These are phyloP conservation scores for Beauveria sp. DNA, from an alignment of 2,329 filamentous ascomycete genomes.

Conservation along the genomic window DNA sequence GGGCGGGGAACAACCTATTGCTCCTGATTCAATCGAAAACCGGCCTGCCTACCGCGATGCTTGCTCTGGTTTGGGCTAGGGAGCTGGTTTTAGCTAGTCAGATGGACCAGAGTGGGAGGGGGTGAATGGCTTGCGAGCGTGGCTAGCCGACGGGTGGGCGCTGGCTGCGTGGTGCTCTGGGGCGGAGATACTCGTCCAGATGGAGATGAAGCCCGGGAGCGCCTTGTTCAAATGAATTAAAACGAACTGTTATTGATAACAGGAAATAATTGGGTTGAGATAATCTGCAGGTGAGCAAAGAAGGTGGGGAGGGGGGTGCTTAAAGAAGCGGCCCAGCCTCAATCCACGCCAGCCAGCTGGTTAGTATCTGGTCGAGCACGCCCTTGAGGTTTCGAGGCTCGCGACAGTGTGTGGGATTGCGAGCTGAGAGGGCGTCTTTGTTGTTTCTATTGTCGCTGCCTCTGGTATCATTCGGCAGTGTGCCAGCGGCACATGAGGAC, in stretches of 20 bases:
- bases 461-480: neutral
- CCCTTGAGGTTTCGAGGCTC: neutral
- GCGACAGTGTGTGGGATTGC: neutral
- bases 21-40: neutral
- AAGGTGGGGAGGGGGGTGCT: neutral
- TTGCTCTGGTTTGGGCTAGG: neutral
- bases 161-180: neutral
- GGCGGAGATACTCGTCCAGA: neutral
- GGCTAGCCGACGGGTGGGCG: neutral
- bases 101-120: neutral
- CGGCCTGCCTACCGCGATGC: neutral
- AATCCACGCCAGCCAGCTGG: slow-evolving; percentile 1
- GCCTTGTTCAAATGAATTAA: neutral
- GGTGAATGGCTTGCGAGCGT: neutral
- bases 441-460: neutral
- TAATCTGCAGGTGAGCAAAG: neutral
- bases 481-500: neutral
- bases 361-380: no score
- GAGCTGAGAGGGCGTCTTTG: neutral
- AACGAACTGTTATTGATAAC: neutral
- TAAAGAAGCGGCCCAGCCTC: neutral
- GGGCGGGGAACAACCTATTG: no score
- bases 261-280: neutral
- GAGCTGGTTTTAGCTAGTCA: neutral
- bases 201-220: slow-evolving; percentile 2